Evolutionary conservation across 2,329 filamentous ascomycete genomes (phyloP), one percentile per base, ranked within the genome.

Genomic region (Cryphonectria carpinicola): DNA sequence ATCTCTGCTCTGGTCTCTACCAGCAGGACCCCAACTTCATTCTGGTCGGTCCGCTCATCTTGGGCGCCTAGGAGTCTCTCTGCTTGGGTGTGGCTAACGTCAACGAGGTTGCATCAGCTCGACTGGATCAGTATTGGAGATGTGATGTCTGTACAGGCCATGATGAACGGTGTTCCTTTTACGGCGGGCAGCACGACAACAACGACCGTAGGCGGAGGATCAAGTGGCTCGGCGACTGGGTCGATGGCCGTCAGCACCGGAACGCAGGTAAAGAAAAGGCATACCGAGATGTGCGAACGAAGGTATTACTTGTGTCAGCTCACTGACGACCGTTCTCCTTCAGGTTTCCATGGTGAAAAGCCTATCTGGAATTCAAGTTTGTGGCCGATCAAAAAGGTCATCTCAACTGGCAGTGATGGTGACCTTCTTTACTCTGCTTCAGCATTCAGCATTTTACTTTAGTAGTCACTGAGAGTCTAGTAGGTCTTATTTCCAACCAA

Each of bases 1-100:
- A 77, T 32, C 76, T 80, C n/a, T 83, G 81, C 72, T 71, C 72
- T 13, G 65, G 67, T 17, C 74, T 74, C 22, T 77, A 79, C 49
- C 78, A 78, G 6, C 77, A 78, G n/a, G 69, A 73, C 25, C 79
- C 81, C 0, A 82, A 81, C 64, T 78, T 82, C 28, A 78, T 78
- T n/a, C 66, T 78, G 70, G 76, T 78, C 37, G 25, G 76, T 70
- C 4, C 2, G 14, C 22, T 8, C n/a, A 8, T 14, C 35, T 4
- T 49, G 17, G 8, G n/a, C 3, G 1, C 22, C 4, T 32, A 11
- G 10, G 35, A 35, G 7, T 52, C 17, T 25, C 6, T 46, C 14
- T 28, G 32, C 22, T 11, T 17, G 22, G 11, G n/a, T 32, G 32
- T 25, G n/a, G 64, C 41, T 65, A 65, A n/a, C 22, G 3, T 25